Percentiles rank a stretch among this genome's conserved stretches.
phyloP scores from a whole-genome alignment of 192 early-diverging fungal species.

The Coemansia erecta region DNA sequence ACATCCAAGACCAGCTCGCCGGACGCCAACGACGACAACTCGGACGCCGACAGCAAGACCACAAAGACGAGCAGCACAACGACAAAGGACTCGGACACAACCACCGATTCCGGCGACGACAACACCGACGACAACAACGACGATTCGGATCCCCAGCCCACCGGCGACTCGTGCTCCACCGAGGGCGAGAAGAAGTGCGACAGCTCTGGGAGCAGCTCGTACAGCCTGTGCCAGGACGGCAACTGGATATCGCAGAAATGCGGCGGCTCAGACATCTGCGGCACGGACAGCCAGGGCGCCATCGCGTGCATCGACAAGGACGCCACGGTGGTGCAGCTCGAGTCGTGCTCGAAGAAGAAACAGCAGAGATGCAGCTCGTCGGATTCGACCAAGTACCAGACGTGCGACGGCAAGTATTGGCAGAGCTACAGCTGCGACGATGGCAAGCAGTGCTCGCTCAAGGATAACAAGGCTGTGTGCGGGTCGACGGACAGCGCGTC shows the following conservation, averaged over 20 bases:
- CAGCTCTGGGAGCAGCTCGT: conserved; percentile 7
- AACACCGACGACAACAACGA: neutral
- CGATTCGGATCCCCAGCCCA: conserved; percentile 21
- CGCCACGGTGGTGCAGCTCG: conserved; percentile 15
- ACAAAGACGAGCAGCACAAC: neutral
- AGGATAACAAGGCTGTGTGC: conserved; percentile 26
- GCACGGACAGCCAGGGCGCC: conserved; percentile 17
- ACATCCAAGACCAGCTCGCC: neutral
- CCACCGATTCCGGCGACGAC: neutral
- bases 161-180: conserved; percentile 25
- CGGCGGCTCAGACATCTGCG: conserved; percentile 24
- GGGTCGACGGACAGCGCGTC: conserved; percentile 4
- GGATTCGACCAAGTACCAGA: conserved; percentile 34
- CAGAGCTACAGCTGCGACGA: conserved; percentile 20
- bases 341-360: conserved; percentile 28
- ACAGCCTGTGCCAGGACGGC: conserved; percentile 29
- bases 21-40: conserved; percentile 1
- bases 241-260: conserved; percentile 35
- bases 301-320: conserved; percentile 38
- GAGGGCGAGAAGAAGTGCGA: conserved; percentile 28
- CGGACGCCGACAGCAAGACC: neutral
- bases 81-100: neutral
- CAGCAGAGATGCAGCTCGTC: conserved; percentile 29
- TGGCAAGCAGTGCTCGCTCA: conserved; percentile 13
- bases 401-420: conserved; percentile 43